phyloP scores from a whole-genome alignment of 495 filamentous ascomycete genomes.

The Penicillium manginii region DNA sequence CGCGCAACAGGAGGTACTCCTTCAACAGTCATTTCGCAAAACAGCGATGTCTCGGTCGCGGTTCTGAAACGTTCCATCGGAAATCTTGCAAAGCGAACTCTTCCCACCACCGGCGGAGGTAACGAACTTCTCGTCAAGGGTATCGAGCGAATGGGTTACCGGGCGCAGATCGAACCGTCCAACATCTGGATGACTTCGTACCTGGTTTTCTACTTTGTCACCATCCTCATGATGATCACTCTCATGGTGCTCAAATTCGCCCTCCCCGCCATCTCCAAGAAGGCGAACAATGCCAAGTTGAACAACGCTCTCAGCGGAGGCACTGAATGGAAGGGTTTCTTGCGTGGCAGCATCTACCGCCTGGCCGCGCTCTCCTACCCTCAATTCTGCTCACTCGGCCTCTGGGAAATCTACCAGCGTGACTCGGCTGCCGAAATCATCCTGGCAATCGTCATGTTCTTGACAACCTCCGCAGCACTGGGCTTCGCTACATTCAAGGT shows the following conservation, averaged over 20 bases:
- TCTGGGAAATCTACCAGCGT: conserved; percentile 86
- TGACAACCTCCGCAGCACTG: conserved; percentile 77
- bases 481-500: conserved; percentile 88
- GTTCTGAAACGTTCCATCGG: conserved; percentile 69
- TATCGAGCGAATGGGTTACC: conserved; percentile 87
- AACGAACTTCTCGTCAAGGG: conserved; percentile 74
- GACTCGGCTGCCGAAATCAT: conserved; percentile 89
- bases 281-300: conserved; percentile 81
- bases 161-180: conserved; percentile 77
- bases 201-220: conserved; percentile 85
- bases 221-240: conserved; percentile 68
- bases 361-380: conserved; percentile 88
- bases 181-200: conserved; percentile 95
- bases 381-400: conserved; percentile 85
- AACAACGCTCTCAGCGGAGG: conserved; percentile 68
- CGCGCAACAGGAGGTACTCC: conserved; percentile 88
- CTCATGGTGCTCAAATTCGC: conserved; percentile 82
- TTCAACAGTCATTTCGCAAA: conserved; percentile 69
- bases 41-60: conserved; percentile 79
- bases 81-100: conserved; percentile 53
- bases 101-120: conserved; percentile 46
- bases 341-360: conserved; percentile 91
- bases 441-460: conserved; percentile 85
- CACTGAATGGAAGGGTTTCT: conserved; percentile 81
- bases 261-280: conserved; percentile 64